Evolutionary conservation across 352 stramenopile species (phyloP).

Genomic region (Phytopythium delawarense): DNA sequence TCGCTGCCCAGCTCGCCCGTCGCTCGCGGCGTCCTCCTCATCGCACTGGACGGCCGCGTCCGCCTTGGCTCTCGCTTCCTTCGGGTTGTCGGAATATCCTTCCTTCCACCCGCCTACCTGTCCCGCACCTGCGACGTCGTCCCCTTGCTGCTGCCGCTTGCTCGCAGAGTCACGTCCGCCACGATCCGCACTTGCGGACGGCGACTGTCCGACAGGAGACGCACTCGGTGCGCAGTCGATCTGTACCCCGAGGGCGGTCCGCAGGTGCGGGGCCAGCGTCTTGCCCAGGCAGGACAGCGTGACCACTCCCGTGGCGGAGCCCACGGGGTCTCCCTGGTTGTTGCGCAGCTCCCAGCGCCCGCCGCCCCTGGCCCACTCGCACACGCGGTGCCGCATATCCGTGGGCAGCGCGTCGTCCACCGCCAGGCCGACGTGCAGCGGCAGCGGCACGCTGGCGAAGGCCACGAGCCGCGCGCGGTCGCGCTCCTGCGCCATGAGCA

Average conservation of each 20-base stretch:
- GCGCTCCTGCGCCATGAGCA: slow-evolving; percentile 30
- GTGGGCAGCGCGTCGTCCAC: background rate
- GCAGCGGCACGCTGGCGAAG: slow-evolving; percentile 28
- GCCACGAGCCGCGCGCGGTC: slow-evolving; percentile 29
- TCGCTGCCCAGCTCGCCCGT: background rate
- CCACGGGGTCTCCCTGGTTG: slow-evolving; percentile 17
- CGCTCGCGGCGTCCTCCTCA: slow-evolving; percentile 1
- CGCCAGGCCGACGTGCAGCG: slow-evolving; percentile 21
- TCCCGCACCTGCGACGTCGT: background rate
- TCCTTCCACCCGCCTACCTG: background rate
- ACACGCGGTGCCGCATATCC: slow-evolving; percentile 20
- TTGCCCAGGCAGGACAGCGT: slow-evolving; percentile 48
- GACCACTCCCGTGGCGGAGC: slow-evolving; percentile 18
- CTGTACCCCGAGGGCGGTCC: slow-evolving; percentile 23
- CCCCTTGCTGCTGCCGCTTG: slow-evolving; percentile 3
- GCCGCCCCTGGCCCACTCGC: slow-evolving; percentile 36
- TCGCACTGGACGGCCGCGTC: slow-evolving; percentile 34
- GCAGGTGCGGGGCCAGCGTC: slow-evolving; percentile 30
- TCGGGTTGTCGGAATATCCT: background rate
- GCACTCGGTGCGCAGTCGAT: slow-evolving; percentile 11
- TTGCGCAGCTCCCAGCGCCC: slow-evolving; percentile 33
- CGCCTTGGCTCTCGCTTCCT: background rate
- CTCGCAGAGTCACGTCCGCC: background rate
- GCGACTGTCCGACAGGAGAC: background rate
- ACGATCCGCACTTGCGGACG: background rate